A percentile compares a stretch with the other conserved stretches of the same genome.
phyloP scores from a whole-genome alignment of 495 filamentous ascomycete genomes.

The Daldinia vernicosa region DNA sequence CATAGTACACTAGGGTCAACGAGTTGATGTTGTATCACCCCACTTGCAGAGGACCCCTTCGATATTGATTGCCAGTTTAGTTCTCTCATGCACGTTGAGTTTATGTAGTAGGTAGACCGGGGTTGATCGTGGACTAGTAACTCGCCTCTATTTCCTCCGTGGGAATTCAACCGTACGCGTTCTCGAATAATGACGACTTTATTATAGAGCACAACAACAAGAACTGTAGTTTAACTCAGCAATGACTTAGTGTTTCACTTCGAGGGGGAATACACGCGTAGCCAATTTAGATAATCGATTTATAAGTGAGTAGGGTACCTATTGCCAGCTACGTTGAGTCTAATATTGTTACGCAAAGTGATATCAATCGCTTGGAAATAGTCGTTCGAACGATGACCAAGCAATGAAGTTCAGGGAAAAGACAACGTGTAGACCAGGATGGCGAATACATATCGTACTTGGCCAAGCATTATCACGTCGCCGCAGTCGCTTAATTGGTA shows the following conservation, averaged over 20 bases:
- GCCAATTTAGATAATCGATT: not conserved
- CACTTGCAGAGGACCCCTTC: constrained; percentile 37
- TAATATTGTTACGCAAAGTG: constrained; percentile 11
- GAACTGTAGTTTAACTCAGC: not conserved
- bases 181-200: constrained; percentile 25
- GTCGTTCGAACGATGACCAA: constrained; percentile 1
- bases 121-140: constrained; percentile 4
- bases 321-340: not conserved
- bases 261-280: not conserved
- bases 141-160: not conserved
- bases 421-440: constrained; percentile 17
- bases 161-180: constrained; percentile 33
- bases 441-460: constrained; percentile 18
- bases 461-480: constrained; percentile 18
- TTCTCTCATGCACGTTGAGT: constrained; percentile 18
- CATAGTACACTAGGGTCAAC: constrained; percentile 37
- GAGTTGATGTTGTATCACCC: constrained; percentile 32
- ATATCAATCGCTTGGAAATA: constrained; percentile 8
- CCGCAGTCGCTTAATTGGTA: constrained; percentile 31
- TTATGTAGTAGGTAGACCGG: constrained; percentile 1
- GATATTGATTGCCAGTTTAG: constrained; percentile 35
- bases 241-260: not conserved
- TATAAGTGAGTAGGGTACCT: not conserved
- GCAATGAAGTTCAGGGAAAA: constrained; percentile 12
- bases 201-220: not conserved